Evolutionary conservation across 2,329 filamentous ascomycete species (phyloP).

Genomic region (Pseudogymnoascus sp.): DNA sequence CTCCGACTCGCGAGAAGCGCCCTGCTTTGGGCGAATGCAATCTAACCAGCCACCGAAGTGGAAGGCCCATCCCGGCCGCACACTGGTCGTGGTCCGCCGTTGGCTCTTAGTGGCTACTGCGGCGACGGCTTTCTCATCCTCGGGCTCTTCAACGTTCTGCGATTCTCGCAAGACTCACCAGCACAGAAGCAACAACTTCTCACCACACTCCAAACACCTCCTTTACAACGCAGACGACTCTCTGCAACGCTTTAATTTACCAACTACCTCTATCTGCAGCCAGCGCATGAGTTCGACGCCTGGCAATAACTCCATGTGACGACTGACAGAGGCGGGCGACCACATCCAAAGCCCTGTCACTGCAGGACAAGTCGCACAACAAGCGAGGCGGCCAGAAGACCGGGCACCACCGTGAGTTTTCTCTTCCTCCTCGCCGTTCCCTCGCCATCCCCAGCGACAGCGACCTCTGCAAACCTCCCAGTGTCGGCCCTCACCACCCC

Average conservation of each 20-base stretch:
- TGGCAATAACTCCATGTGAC: constrained; percentile 21
- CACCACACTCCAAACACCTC: background rate
- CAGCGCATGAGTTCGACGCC: background rate
- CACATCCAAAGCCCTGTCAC: constrained; percentile 31
- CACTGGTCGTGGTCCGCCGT: constrained; percentile 5
- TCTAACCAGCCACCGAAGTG: constrained; percentile 9
- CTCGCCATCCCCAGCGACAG: constrained; percentile 14
- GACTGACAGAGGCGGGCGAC: constrained; percentile 28
- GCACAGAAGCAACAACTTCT: constrained; percentile 20
- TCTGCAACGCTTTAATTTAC: background rate
- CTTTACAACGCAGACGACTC: background rate
- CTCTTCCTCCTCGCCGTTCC: constrained; percentile 1
- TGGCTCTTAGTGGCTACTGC: constrained; percentile 7
- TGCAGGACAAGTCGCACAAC: constrained; percentile 26
- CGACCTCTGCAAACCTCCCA: background rate
- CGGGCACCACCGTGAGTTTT: background rate
- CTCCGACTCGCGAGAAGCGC: constrained; percentile 10
- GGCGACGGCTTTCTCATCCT: constrained; percentile 2
- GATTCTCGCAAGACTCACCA: constrained; percentile 8
- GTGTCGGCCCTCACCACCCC: constrained; percentile 2
- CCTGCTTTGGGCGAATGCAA: background rate
- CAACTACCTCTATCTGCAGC: background rate
- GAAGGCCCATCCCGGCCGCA: constrained; percentile 2
- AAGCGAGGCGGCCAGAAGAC: constrained; percentile 27
- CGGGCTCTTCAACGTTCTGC: background rate